Conservation (phyloP, 192 early-diverging fungal genomes). For the Gorgonomyces haynaldii region DNA sequence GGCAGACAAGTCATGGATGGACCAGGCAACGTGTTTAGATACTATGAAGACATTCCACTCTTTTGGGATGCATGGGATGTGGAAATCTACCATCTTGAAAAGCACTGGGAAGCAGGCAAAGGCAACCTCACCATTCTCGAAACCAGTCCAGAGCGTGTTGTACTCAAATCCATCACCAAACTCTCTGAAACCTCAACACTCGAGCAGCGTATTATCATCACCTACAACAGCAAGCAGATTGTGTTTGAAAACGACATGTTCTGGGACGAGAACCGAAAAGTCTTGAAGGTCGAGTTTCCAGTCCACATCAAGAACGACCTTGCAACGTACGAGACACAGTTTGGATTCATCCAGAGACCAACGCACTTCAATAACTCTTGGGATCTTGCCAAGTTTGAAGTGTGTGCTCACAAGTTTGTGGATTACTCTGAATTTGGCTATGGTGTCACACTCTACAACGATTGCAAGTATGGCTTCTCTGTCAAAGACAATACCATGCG, state of each 20-base stretch:
- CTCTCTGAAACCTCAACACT: conserved; percentile 58
- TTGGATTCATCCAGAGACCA: conserved; percentile 80
- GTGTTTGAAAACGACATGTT: conserved; percentile 84
- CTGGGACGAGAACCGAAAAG: conserved; percentile 85
- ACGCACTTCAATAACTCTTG: conserved; percentile 93
- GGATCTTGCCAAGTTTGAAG: conserved; percentile 89
- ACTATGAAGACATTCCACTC: conserved; percentile 80
- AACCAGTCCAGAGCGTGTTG: conserved; percentile 68
- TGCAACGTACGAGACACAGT: conserved; percentile 94
- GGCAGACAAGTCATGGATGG: conserved; percentile 17
- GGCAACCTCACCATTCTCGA: conserved; percentile 54
- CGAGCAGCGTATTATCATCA: conserved; percentile 64
- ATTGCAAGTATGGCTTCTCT: conserved; percentile 92
- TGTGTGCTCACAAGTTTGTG: conserved; percentile 92
- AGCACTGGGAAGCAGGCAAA: conserved; percentile 47
- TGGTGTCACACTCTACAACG: conserved; percentile 87
- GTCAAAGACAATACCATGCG: conserved; percentile 69
- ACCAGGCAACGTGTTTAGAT: conserved; percentile 61
- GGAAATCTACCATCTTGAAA: conserved; percentile 91
- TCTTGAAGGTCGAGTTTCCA: conserved; percentile 87
- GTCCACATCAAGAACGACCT: conserved; percentile 72
- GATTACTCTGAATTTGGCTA: conserved; percentile 94
- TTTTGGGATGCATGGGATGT: conserved; percentile 86
- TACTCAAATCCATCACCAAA: conserved; percentile 53
- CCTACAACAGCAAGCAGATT: conserved; percentile 54